Conservation (phyloP, 2,329 filamentous ascomycete genomes). For the Sarocladium brachiariae region DNA sequence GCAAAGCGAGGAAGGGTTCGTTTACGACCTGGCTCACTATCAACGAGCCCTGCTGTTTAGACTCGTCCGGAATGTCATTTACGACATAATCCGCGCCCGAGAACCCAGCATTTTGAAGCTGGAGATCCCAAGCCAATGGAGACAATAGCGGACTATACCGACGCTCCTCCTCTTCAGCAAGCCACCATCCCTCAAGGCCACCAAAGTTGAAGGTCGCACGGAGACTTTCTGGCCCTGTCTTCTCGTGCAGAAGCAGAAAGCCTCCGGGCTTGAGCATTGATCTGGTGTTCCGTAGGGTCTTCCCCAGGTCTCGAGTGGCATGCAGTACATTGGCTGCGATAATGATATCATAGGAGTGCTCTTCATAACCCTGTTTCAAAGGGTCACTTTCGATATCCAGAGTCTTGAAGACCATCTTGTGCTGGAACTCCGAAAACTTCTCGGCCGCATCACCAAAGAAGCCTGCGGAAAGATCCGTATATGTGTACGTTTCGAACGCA, state of each 20-base stretch:
- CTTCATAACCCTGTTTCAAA: conserved; percentile 19
- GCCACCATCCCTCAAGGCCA: conserved; percentile 11
- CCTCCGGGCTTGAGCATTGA: conserved; percentile 9
- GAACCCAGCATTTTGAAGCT: conserved; percentile 9
- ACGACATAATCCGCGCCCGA: conserved; percentile 11
- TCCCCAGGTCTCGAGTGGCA: background rate
- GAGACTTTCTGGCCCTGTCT: background rate
- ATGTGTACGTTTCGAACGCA: conserved; percentile 22
- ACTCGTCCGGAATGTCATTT: background rate
- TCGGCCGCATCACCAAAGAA: conserved; percentile 29
- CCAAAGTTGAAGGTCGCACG: conserved; percentile 7
- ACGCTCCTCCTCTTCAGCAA: conserved; percentile 3
- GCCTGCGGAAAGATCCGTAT: conserved; percentile 31
- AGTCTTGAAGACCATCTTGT: conserved; percentile 24
- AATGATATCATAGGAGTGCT: conserved; percentile 21
- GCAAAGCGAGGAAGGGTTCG: background rate
- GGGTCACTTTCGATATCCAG: conserved; percentile 27
- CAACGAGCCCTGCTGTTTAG: conserved; percentile 11
- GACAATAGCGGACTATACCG: background rate
- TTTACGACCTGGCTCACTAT: conserved; percentile 15
- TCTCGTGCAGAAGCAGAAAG: conserved; percentile 6
- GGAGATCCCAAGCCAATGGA: background rate
- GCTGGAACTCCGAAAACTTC: conserved; percentile 11
- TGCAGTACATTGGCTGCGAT: conserved; percentile 25
- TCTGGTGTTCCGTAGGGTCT: conserved; percentile 1